Percentiles rank a stretch among this genome's conserved stretches.
Conservation (phyloP, 2,329 filamentous ascomycete species). For the Phoma sp. region DNA sequence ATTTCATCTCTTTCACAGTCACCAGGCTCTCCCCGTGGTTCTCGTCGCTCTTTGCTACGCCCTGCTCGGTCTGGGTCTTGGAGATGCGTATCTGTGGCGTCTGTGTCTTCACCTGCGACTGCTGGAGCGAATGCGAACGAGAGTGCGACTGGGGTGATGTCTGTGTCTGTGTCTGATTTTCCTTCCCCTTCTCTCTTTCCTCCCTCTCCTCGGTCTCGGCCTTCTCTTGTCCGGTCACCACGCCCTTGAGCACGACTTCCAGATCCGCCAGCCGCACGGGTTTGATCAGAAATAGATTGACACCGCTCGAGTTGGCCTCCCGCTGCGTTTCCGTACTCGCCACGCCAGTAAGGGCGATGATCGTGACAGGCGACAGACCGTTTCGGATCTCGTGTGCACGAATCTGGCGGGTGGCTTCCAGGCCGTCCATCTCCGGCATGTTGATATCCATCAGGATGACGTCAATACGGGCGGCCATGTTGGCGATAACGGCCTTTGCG, state of each 20-base stretch:
- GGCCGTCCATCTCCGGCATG: constrained; percentile 49
- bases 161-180: not conserved
- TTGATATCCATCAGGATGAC: constrained; percentile 48
- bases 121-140: not conserved
- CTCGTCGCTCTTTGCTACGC: not conserved
- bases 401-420: constrained; percentile 49
- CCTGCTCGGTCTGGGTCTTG: constrained; percentile 3
- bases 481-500: constrained; percentile 5
- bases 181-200: constrained; percentile 19
- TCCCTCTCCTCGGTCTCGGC: constrained; percentile 25
- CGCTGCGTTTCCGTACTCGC: constrained; percentile 57
- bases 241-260: constrained; percentile 49
- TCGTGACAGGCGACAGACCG: constrained; percentile 50
- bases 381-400: constrained; percentile 56
- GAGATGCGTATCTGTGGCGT: not conserved
- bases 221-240: constrained; percentile 38
- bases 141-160: not conserved
- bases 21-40: not conserved
- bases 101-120: not conserved
- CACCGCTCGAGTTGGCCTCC: constrained; percentile 60
- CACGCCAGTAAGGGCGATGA: constrained; percentile 62
- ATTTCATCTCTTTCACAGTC: constrained; percentile 7
- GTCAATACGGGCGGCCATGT: constrained; percentile 27
- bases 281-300: constrained; percentile 63
- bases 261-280: constrained; percentile 56